Conservation (phyloP, 306 rosid genomes). For the Amphicarpaea edgeworthii region DNA sequence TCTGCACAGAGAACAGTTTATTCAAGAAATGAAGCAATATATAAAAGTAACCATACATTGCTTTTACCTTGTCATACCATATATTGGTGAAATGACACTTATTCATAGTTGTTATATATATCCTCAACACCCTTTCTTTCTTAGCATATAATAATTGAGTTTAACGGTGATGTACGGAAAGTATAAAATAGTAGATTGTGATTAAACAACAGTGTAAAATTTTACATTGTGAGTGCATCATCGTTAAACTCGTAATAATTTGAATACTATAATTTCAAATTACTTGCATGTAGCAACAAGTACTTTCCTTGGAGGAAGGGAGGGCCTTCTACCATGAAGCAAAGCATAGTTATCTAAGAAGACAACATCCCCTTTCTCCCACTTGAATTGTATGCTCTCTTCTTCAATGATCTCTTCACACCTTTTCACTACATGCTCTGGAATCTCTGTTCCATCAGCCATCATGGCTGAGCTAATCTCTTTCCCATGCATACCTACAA, state of each 20-base stretch:
- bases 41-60: not conserved
- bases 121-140: not conserved
- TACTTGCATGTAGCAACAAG: conserved; percentile 78
- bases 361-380: conserved; percentile 88
- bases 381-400: conserved; percentile 88
- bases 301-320: conserved; percentile 85
- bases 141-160: no score
- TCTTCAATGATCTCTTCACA: conserved; percentile 87
- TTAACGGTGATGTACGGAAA: no score
- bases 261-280: conserved; percentile 19
- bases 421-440: conserved; percentile 68
- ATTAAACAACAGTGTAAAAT: no score
- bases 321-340: conserved; percentile 94
- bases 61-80: not conserved
- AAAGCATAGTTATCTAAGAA: conserved; percentile 83
- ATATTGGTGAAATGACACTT: conserved; percentile 31
- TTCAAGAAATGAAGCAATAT: not conserved
- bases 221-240: no score
- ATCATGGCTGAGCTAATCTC: conserved; percentile 74
- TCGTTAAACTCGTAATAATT: no score
- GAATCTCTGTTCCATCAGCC: conserved; percentile 80
- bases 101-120: conserved; percentile 12
- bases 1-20: conserved; percentile 17
- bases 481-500: conserved; percentile 89
- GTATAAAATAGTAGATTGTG: no score